Base-by-base conservation (phyloP, 345 rosid genomes). In the Melaleuca alternifolia region DNA sequence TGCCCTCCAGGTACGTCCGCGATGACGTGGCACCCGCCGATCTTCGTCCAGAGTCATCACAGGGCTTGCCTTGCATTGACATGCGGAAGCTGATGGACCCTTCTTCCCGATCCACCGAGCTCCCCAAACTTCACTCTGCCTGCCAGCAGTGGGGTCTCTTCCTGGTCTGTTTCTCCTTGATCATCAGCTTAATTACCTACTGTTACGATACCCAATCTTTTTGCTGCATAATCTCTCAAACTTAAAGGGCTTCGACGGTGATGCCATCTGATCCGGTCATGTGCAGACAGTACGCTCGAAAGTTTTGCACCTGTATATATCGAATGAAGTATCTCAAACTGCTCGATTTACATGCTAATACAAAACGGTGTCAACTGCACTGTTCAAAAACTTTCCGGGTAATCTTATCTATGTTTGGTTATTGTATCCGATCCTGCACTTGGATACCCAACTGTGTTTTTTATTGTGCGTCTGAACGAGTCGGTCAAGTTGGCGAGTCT, bases 131-230 rank as follows among this genome's bases (percentile, higher is more conserved):
- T 71, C 89, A 81, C 81, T 59, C 87, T 65, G 90, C 91, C 6
- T 90, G 90, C 88, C 86, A 71, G 65, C 37, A 90, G 2, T 89
- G 93, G 91, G 93, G 91, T 33, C 5, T 90, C 2, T 89, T 90
- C 51, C 91, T 87, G 91, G 89, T 88, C 23, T 10, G 33, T 41
- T 44, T 41, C 57, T 48, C 13, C 71, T 56, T 18, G 7, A 5
- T 84, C 46, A 52, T 15, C 28, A 51, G 18, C 50, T 54, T 37
- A 7, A 15, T 52, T 21, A 14, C 50, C 26, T 26, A 51, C 56
- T 9, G 24, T 54, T 6, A 7, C 48, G 30, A 28, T 18, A 26
- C 53, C 33, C 84, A 82, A 5, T 50, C 33, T 28, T 16, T 48
- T 28, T 44, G 28, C 57, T 28, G 37, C 20, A 51, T 83, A 50